phyloP scores from a whole-genome alignment of 768 basidiomycete species.

The Suillus cothurnatus region DNA sequence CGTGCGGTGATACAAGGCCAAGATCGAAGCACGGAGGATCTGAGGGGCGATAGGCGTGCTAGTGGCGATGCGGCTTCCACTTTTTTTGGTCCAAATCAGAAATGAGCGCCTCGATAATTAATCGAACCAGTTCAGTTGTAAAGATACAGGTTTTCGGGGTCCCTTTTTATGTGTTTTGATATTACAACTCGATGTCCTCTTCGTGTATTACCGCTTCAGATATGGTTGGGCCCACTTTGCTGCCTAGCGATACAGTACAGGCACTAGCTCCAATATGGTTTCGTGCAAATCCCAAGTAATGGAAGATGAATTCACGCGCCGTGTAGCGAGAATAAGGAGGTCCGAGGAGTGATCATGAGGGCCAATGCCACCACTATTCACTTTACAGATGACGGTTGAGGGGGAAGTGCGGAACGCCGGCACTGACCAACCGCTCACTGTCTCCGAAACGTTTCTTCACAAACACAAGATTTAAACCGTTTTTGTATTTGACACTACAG shows the following conservation, averaged over 20 bases:
- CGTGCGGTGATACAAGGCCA: constrained; percentile 7
- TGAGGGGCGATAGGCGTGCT: constrained; percentile 13
- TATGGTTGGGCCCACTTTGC: constrained; percentile 20
- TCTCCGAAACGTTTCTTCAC: constrained; percentile 15
- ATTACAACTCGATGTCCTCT: constrained; percentile 3
- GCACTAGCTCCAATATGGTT: constrained; percentile 3
- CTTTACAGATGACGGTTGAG: constrained; percentile 17
- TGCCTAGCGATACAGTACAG: constrained; percentile 1
- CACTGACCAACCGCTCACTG: constrained; percentile 1
- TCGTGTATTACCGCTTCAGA: constrained; percentile 14
- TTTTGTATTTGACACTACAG: constrained; percentile 4
- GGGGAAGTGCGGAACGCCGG: constrained; percentile 20
- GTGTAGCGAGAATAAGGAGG: constrained; percentile 3
- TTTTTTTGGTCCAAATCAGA: not conserved
- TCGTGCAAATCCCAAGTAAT: constrained; percentile 9
- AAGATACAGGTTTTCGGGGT: constrained; percentile 25
- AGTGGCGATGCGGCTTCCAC: constrained; percentile 15
- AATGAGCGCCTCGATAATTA: constrained; percentile 7
- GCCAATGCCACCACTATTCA: constrained; percentile 10
- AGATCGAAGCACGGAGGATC: constrained; percentile 15
- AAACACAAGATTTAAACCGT: constrained; percentile 3
- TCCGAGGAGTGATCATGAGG: constrained; percentile 25
- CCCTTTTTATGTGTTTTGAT: constrained; percentile 14
- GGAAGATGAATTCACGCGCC: constrained; percentile 11
- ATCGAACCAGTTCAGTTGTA: constrained; percentile 25